Conservation (phyloP, 768 basidiomycete species). For the Kockovaella imperatae region DNA sequence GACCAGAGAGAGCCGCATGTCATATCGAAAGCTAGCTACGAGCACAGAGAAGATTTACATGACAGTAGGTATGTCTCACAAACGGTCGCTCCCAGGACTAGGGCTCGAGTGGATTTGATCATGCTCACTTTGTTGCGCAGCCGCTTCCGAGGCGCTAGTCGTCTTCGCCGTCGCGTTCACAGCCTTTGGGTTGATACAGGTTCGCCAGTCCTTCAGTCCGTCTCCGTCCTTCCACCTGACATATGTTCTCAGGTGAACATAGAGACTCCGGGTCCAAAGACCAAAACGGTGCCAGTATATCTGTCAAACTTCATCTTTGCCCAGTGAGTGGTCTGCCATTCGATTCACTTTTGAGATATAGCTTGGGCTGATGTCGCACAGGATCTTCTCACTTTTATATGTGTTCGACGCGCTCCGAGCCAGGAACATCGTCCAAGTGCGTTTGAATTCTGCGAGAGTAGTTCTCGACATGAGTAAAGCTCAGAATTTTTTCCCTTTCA, state of each 20-base stretch:
- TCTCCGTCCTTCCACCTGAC: not conserved
- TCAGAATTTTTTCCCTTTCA: not conserved
- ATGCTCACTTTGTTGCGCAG: constrained; percentile 3
- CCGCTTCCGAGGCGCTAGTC: constrained; percentile 19
- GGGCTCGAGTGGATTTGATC: not conserved
- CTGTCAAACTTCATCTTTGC: constrained; percentile 30
- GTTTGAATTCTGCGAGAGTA: not conserved
- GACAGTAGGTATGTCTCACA: constrained; percentile 21
- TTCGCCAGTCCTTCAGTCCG: not conserved
- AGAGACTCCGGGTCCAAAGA: constrained; percentile 11
- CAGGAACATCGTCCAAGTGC: constrained; percentile 29
- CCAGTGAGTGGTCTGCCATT: constrained; percentile 14
- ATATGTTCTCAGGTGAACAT: constrained; percentile 14
- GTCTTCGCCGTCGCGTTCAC: constrained; percentile 22
- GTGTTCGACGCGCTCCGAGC: constrained; percentile 31
- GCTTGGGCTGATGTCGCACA: constrained; percentile 59
- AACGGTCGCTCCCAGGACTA: not conserved
- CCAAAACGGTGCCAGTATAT: constrained; percentile 28
- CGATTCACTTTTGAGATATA: constrained; percentile 59
- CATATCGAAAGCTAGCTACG: constrained; percentile 12
- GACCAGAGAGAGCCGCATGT: not conserved
- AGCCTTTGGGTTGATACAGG: constrained; percentile 25
- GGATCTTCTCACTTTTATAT: constrained; percentile 67
- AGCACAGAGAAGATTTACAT: constrained; percentile 30
- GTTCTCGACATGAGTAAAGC: not conserved